Evolutionary conservation across 2,329 filamentous ascomycete species (phyloP).

Genomic region (Cytospora piceae): DNA sequence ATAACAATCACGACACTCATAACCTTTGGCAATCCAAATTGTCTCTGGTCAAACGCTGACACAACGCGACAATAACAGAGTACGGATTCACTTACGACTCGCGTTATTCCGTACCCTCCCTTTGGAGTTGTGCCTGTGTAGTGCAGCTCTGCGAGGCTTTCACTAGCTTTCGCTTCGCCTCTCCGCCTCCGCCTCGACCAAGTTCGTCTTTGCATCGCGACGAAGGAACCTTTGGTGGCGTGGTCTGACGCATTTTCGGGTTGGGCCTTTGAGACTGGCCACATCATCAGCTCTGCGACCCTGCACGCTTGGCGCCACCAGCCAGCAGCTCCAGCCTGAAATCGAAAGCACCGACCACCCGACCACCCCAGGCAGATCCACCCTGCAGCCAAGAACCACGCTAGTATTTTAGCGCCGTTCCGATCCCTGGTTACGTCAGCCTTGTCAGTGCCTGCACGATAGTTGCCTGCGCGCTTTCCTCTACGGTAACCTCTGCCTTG

Average conservation of each 20-base stretch:
- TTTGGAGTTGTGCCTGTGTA: constrained; percentile 34
- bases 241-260: constrained; percentile 30
- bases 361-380: constrained; percentile 29
- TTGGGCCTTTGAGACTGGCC: constrained; percentile 33
- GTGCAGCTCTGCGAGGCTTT: constrained; percentile 43
- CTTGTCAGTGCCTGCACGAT: constrained; percentile 28
- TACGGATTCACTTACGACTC: constrained; percentile 32
- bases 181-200: constrained; percentile 7
- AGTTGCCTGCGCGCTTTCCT: constrained; percentile 27
- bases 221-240: constrained; percentile 16
- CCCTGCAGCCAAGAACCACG: constrained; percentile 28
- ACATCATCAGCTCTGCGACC: constrained; percentile 25
- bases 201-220: constrained; percentile 11
- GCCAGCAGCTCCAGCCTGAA: constrained; percentile 1
- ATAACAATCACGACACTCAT: constrained; percentile 20
- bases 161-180: constrained; percentile 50
- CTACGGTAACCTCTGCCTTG: constrained; percentile 2
- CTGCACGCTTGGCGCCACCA: constrained; percentile 17
- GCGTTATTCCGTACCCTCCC: constrained; percentile 40
- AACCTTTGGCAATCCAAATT: neutral
- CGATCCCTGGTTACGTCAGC: constrained; percentile 39
- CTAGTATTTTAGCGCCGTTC: constrained; percentile 28
- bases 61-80: constrained; percentile 18
- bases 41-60: constrained; percentile 23
- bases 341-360: constrained; percentile 32